phyloP scores from a whole-genome alignment of 1,284 basidiomycete genomes.

The Anthracocystis panici-leucophaei region DNA sequence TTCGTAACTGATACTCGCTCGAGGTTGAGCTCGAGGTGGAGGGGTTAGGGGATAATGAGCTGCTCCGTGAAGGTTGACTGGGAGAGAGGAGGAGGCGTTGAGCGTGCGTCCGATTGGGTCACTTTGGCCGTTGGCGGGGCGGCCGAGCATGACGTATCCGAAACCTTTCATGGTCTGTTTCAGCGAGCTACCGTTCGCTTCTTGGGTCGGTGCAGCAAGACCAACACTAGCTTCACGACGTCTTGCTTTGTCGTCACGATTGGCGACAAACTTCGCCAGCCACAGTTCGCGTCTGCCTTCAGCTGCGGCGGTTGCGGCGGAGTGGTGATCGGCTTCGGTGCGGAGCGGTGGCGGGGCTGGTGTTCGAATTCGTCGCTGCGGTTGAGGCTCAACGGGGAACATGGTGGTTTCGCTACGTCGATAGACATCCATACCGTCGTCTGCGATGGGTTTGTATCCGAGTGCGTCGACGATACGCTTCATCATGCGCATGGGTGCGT shows the following conservation, averaged over 20 bases:
- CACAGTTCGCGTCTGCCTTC: conserved; percentile 38
- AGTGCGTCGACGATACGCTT: conserved; percentile 20
- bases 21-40: conserved; percentile 29
- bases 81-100: conserved; percentile 13
- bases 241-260: conserved; percentile 11
- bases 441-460: conserved; percentile 27
- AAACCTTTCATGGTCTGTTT: conserved; percentile 21
- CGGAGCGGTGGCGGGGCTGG: conserved; percentile 23
- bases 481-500: conserved; percentile 8
- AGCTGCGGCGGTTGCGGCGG: conserved; percentile 26
- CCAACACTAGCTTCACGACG: not conserved
- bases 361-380: conserved; percentile 3
- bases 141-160: conserved; percentile 23
- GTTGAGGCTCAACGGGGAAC: not conserved
- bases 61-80: conserved; percentile 14
- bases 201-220: not conserved
- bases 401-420: not conserved
- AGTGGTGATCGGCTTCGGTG: conserved; percentile 13
- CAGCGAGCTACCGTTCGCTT: not conserved
- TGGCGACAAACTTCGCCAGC: conserved; percentile 34
- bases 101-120: conserved; percentile 9
- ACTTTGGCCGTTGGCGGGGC: not conserved
- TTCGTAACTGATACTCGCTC: conserved; percentile 21
- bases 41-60: conserved; percentile 18
- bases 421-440: conserved; percentile 19